Evolutionary conservation across 305 asterid species (phyloP), one percentile per base, ranked within the genome.

Genomic region (Fraxinus sp.): DNA sequence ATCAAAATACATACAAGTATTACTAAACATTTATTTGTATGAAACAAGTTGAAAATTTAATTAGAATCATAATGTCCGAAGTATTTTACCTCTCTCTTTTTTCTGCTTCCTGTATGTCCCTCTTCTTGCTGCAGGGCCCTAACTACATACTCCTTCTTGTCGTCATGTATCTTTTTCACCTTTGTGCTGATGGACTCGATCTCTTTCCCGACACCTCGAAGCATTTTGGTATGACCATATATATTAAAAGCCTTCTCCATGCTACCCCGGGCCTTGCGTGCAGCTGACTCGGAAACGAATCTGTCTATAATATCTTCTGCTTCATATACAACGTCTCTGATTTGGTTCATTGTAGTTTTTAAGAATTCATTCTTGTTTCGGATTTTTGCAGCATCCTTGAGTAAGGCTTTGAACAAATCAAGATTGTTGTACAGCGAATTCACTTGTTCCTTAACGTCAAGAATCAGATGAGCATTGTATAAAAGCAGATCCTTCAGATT

Each of bases 251-350:
- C 83, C 79, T 77, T 85, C 6, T 32, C 80, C 16, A 86, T 77
- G 84, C 82, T 80, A 20, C 73, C 79, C 35, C 8, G 80, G 36
- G 91, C 79, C 80, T 76, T 77, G 79, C 35, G 78, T 85, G 82
- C 89, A 28, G 89, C 78, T 7, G 88, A 88, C 85, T 86, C 85
- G 0, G 87, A 82, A 8, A 86, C 87, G 55, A 83, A 85, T 52
- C 85, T 85, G 86, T 88, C 91, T 76, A 88, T 79, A 76, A 85
- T 64, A 79, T 88, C 91, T 78, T 88, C 91, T 3, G 89, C 88
- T 75, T 88, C 91, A 83, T 84, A 84, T 7, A 88, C 91, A 79
- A 86, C 88, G 80, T 84, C 89, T 68, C 89, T 85, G 73, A 88
- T 84, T 83, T 82, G 88, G 5, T 78, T 75, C 78, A 86, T 86